Evolutionary conservation across 805 yeast genomes (phyloP).

Genomic region (Ogataea pini): DNA sequence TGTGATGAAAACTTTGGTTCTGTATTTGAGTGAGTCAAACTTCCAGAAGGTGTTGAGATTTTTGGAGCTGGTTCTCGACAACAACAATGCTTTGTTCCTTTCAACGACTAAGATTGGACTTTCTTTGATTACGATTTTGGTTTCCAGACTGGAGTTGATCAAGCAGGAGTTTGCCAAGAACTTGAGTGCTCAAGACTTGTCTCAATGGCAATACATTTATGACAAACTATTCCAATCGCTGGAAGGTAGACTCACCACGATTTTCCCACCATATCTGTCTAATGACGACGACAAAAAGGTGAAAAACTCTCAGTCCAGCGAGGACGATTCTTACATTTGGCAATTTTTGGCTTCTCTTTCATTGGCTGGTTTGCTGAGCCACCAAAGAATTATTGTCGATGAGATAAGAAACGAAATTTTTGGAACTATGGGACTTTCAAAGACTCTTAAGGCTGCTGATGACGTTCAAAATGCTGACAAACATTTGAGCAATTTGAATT

Average conservation of each 20-base stretch:
- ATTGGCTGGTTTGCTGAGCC: conserved; percentile 83
- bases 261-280: conserved; percentile 72
- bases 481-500: conserved; percentile 71
- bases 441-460: conserved; percentile 38
- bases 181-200: conserved; percentile 54
- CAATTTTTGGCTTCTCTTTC: conserved; percentile 94
- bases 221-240: conserved; percentile 77
- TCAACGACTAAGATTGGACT: conserved; percentile 77
- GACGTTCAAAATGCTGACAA: conserved; percentile 53
- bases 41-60: conserved; percentile 78
- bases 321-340: conserved; percentile 89
- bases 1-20: conserved; percentile 79
- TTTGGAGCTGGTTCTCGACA: conserved; percentile 66
- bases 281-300: conserved; percentile 34
- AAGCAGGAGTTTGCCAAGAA: conserved; percentile 67
- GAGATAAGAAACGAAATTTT: conserved; percentile 92
- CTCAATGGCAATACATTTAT: conserved; percentile 78
- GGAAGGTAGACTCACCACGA: conserved; percentile 71
- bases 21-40: conserved; percentile 77
- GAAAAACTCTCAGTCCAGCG: conserved; percentile 36
- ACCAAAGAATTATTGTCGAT: conserved; percentile 91
- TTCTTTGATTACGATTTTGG: conserved; percentile 82
- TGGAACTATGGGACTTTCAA: conserved; percentile 80
- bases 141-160: conserved; percentile 89
- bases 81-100: conserved; percentile 70